A percentile compares a stretch with the other conserved stretches of the same genome.
Evolutionary conservation across 306 rosid species (phyloP).

Genomic region (Lathyrus oleraceus): DNA sequence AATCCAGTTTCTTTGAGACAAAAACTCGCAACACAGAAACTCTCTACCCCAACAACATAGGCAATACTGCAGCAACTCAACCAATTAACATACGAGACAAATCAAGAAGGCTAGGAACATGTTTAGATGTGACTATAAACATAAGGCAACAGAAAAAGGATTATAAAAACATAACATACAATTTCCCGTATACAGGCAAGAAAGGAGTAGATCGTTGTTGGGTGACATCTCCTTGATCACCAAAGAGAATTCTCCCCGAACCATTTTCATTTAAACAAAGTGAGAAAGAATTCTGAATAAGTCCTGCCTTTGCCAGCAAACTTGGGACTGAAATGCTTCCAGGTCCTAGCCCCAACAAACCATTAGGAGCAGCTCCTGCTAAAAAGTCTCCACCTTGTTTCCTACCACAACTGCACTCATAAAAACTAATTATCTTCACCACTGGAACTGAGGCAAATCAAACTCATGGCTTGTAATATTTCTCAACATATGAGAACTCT

Average conservation of each 20-base stretch:
- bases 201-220: conserved; percentile 56
- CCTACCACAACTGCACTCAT: conserved; percentile 61
- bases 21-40: conserved; percentile 53
- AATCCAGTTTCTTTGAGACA: conserved; percentile 50
- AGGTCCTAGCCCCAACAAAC: conserved; percentile 71
- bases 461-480: background rate
- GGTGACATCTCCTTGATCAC: conserved; percentile 52
- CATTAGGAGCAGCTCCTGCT: conserved; percentile 69
- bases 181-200: conserved; percentile 43
- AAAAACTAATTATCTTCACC: conserved; percentile 8
- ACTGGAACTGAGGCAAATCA: background rate
- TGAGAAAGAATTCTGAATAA: conserved; percentile 56
- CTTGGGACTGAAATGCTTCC: conserved; percentile 67
- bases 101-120: conserved; percentile 22
- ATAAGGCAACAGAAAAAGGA: conserved; percentile 12
- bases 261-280: conserved; percentile 52
- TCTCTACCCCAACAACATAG: conserved; percentile 58
- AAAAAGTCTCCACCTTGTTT: conserved; percentile 61
- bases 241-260: conserved; percentile 70
- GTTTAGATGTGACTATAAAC: conserved; percentile 11
- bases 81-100: conserved; percentile 25
- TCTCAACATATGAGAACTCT: background rate
- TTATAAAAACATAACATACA: conserved; percentile 40
- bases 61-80: conserved; percentile 40
- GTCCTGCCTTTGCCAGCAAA: conserved; percentile 61